Conservation (phyloP, 768 basidiomycete species). For the Pleurotus pulmonarius region DNA sequence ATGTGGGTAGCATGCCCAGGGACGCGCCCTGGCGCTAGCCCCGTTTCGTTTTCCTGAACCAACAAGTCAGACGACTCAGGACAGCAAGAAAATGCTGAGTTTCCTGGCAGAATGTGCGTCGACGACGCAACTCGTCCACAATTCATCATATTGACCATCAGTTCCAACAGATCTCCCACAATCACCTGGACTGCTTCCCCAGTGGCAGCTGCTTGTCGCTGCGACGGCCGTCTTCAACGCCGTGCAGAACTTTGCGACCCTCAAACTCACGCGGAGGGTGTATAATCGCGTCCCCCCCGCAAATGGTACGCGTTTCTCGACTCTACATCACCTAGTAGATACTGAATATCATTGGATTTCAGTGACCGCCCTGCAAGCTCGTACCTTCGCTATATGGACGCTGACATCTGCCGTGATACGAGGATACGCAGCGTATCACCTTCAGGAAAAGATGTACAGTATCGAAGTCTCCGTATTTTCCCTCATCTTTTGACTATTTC, state of each 20-base stretch:
- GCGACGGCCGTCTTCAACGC: slow-evolving; percentile 82
- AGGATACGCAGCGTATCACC: slow-evolving; percentile 85
- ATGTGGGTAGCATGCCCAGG: neutral
- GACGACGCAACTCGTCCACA: neutral
- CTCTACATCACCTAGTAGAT: slow-evolving; percentile 1
- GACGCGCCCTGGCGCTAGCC: slow-evolving; percentile 2
- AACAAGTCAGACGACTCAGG: neutral
- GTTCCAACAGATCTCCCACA: slow-evolving; percentile 56
- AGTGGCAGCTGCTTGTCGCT: slow-evolving; percentile 86
- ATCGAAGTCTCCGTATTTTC: slow-evolving; percentile 1
- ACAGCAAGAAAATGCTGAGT: neutral
- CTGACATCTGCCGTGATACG: slow-evolving; percentile 81
- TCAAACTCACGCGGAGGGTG: slow-evolving; percentile 72
- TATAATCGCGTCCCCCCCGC: slow-evolving; percentile 51
- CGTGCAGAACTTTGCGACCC: slow-evolving; percentile 74
- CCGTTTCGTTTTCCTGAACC: neutral
- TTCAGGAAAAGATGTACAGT: slow-evolving; percentile 74
- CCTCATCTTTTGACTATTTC: slow-evolving; percentile 10
- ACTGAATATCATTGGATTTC: slow-evolving; percentile 9
- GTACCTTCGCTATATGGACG: slow-evolving; percentile 93
- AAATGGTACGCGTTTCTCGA: slow-evolving; percentile 26
- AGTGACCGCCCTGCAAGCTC: slow-evolving; percentile 86
- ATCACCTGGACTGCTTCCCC: slow-evolving; percentile 68
- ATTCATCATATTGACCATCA: neutral
- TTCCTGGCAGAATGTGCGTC: slow-evolving; percentile 1